A percentile compares a stretch with the other conserved stretches of the same genome.
phyloP scores from a whole-genome alignment of 2,329 filamentous ascomycete species.

The Cercospora brassicicola region DNA sequence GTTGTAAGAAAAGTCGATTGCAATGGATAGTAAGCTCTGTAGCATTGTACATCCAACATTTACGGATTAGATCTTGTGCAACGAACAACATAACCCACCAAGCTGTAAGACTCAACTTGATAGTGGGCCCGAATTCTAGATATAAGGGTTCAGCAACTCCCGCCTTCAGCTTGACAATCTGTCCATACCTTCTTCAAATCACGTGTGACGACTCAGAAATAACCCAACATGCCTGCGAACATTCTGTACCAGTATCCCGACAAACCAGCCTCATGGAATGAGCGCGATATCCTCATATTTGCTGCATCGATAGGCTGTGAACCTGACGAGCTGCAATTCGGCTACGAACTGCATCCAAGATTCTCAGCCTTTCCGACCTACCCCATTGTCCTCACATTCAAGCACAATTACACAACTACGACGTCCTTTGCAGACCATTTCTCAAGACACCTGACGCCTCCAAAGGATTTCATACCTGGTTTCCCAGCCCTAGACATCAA shows the following conservation, averaged over 20 bases:
- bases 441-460: conserved; percentile 53
- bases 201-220: not conserved
- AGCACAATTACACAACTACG: conserved; percentile 68
- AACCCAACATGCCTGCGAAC: not conserved
- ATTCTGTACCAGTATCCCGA: conserved; percentile 66
- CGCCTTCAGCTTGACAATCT: not conserved
- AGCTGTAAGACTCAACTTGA: not conserved
- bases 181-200: not conserved
- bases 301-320: conserved; percentile 84
- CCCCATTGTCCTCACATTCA: conserved; percentile 79
- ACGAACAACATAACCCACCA: not conserved
- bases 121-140: not conserved
- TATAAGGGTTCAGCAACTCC: not conserved
- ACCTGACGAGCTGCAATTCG: conserved; percentile 81
- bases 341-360: conserved; percentile 84
- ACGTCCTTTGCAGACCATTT: conserved; percentile 79
- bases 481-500: conserved; percentile 73
- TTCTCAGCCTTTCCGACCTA: conserved; percentile 89
- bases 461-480: conserved; percentile 60
- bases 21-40: not conserved
- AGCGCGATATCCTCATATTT: conserved; percentile 80
- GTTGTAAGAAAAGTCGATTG: not conserved
- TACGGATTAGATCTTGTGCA: not conserved
- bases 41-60: not conserved
- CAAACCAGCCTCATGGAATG: conserved; percentile 72